Evolutionary conservation across 768 basidiomycete species (phyloP), one percentile per base, ranked within the genome.

Genomic region (Xerocomellus chrysenteron): DNA sequence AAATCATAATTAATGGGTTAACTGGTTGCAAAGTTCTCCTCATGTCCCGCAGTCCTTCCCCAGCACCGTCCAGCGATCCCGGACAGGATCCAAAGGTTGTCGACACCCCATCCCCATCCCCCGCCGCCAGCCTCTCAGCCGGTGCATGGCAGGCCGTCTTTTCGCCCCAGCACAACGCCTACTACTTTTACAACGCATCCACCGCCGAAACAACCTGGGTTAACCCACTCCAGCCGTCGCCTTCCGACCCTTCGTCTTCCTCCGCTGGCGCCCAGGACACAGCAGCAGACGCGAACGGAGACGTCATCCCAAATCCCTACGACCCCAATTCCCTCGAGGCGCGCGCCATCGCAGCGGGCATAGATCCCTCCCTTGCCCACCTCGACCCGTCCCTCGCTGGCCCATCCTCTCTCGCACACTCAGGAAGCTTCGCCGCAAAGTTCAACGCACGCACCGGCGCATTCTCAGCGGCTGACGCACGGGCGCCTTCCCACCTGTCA

Each of bases 141-240:
- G 65, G 66, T 51, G 73, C 80, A 28, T 93, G 92, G 91, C 92
- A 92, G 70, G 91, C 91, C 37, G 80, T 94, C 32, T 93, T 80
- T 74, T 85, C 90, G 1, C 82, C 89, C 1, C 78, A 85, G 58
- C 83, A 90, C 75, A 88, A 82, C 70, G 79, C 88, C 11, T 94
- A 94, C 74, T 94, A 94, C 71, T 94, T 92, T 76, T 89, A 80
- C 79, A 94, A 92, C 72, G 55, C 83, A 11, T 70, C 74, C 57
- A 92, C 91, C 0, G 78, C 86, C 51, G 84, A 92, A 74, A 93
- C 91, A 17, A 93, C 91, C 3, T 93, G 92, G 92, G 74, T 76
- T 30, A 93, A 93, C 65, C 91, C 91, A 11, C 76, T 94, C 40
- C 75, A 82, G 43, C 73, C 73, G 17, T 56, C 70, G 19, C 52